Percentiles rank a stretch among this genome's conserved stretches.
These are phyloP conservation scores for Pichia nakasei DNA, from an alignment of 805 yeast genomes.

Conservation along the genomic window DNA sequence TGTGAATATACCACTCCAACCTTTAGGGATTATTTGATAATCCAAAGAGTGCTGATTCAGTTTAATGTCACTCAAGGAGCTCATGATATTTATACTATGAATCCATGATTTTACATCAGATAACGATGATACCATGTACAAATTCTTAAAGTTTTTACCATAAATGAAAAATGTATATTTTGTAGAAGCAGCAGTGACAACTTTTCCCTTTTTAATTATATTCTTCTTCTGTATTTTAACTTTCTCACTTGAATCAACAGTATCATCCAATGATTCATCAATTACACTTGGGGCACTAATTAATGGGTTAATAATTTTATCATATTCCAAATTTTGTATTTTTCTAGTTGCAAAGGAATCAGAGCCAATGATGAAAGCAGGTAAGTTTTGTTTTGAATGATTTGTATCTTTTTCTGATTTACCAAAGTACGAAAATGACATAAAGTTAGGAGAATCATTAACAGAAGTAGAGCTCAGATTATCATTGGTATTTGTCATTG, in stretches of 20 bases:
- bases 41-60: slow-evolving; percentile 14
- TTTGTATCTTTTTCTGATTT: slow-evolving; percentile 1
- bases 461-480: background rate
- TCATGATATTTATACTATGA: slow-evolving; percentile 42
- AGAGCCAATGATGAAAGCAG: slow-evolving; percentile 18
- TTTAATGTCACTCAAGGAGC: slow-evolving; percentile 32
- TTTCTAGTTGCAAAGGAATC: slow-evolving; percentile 25
- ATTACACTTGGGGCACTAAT: background rate
- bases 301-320: slow-evolving; percentile 13
- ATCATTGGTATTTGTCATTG: slow-evolving; percentile 7
- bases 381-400: slow-evolving; percentile 8
- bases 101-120: slow-evolving; percentile 54
- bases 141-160: slow-evolving; percentile 31
- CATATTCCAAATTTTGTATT: slow-evolving; percentile 19
- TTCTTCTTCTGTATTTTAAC: background rate
- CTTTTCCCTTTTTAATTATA: background rate
- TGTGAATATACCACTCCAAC: background rate
- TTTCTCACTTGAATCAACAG: background rate
- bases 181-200: background rate
- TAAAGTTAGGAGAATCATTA: background rate
- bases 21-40: slow-evolving; percentile 16
- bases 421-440: slow-evolving; percentile 5
- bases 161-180: slow-evolving; percentile 30
- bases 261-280: background rate
- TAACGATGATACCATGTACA: slow-evolving; percentile 34